phyloP scores from a whole-genome alignment of 164 flowering plant species.

The Kalanchoe fedtschenkoi region DNA sequence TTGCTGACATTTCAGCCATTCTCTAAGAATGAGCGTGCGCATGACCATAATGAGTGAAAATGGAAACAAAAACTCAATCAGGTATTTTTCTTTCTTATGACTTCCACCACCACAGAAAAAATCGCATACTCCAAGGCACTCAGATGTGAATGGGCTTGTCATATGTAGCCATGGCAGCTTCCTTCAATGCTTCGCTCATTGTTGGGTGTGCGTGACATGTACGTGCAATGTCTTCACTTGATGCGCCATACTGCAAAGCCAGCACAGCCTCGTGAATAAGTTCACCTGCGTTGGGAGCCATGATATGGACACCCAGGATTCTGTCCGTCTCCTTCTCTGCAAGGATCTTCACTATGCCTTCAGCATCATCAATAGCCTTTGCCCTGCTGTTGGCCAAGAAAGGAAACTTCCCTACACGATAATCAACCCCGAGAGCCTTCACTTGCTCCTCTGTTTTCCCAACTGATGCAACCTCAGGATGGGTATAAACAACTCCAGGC shows the following conservation, averaged over 20 bases:
- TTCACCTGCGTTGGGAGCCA: conserved; percentile 89
- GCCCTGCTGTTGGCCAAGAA: conserved; percentile 89
- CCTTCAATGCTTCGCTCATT: conserved; percentile 91
- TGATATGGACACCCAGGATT: conserved; percentile 82
- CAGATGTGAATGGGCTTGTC: conserved; percentile 93
- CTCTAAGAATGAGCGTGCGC: neutral
- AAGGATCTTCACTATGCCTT: conserved; percentile 76
- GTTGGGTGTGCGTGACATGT: conserved; percentile 97
- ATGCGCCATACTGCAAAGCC: conserved; percentile 78
- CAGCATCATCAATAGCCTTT: conserved; percentile 85
- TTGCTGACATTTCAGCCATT: neutral
- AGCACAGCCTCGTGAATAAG: conserved; percentile 83
- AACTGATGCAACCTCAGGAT: conserved; percentile 87
- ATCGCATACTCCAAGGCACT: neutral
- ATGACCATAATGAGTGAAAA: neutral
- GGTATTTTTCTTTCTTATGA: neutral
- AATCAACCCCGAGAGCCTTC: conserved; percentile 51
- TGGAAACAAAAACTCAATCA: neutral
- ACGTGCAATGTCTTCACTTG: conserved; percentile 89
- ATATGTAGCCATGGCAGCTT: conserved; percentile 96
- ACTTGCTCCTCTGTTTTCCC: conserved; percentile 96
- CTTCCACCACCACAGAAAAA: neutral
- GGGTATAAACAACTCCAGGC: conserved; percentile 83
- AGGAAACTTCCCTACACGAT: conserved; percentile 86
- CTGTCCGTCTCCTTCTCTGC: conserved; percentile 82